Conservation (phyloP, 345 rosid species). For the Salix brachista region DNA sequence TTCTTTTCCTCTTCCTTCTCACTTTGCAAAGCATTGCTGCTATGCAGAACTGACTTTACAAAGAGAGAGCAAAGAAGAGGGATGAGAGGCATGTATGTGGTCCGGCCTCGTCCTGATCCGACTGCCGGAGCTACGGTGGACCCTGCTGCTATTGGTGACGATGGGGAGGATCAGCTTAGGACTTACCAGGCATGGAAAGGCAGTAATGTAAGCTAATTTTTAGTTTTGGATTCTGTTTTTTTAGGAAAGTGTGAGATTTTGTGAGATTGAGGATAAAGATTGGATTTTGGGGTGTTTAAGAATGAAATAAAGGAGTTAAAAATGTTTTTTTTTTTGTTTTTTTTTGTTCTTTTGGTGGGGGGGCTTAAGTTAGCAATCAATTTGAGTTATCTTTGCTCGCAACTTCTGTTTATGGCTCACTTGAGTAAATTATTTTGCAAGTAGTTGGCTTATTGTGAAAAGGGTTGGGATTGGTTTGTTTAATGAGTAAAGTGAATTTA, state of each 20-base stretch:
- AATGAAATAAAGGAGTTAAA: neutral
- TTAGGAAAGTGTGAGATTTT: neutral
- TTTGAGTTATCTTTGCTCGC: neutral
- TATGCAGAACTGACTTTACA: neutral
- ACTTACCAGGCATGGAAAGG: constrained; percentile 94
- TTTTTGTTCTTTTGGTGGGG: too few relatives aligned
- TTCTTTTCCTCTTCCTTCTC: neutral
- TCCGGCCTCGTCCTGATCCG: constrained; percentile 21
- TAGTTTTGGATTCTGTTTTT: neutral
- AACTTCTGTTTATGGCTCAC: neutral
- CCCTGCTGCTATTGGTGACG: constrained; percentile 24
- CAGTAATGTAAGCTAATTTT: constrained; percentile 62
- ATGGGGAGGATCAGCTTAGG: constrained; percentile 39
- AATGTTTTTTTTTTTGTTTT: neutral
- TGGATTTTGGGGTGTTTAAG: neutral
- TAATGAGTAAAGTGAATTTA: neutral
- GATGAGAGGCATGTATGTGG: constrained; percentile 21
- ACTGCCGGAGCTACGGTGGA: constrained; percentile 1
- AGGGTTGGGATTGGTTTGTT: neutral
- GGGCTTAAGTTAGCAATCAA: neutral
- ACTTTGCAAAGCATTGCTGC: neutral
- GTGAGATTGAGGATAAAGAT: neutral
- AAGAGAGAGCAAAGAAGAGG: neutral
- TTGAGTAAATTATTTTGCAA: neutral
- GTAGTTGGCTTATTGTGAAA: neutral